These are phyloP conservation scores for Stramenopiles sp. DNA, from an alignment of 352 stramenopile species.

Conservation along the genomic window DNA sequence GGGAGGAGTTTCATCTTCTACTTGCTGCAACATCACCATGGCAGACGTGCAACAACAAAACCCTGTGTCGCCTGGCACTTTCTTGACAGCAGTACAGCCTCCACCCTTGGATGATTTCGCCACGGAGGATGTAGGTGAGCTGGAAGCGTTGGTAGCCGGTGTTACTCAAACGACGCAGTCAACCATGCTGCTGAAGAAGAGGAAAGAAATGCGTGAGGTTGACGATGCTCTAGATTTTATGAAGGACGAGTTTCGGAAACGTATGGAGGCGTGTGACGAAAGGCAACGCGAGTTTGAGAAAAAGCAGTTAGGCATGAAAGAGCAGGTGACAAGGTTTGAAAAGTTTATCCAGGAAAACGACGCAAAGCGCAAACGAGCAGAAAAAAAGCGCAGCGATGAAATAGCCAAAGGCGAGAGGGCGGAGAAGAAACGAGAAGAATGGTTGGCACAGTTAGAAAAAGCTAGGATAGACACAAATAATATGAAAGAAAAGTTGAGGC, in stretches of 20 bases:
- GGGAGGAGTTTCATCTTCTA: too few species aligned
- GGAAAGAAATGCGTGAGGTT: slow-evolving; percentile 73
- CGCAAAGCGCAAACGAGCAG: slow-evolving; percentile 54
- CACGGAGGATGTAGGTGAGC: too few species aligned
- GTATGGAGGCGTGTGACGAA: slow-evolving; percentile 59
- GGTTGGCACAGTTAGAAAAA: slow-evolving; percentile 44
- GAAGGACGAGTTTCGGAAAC: slow-evolving; percentile 65
- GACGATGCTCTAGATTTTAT: slow-evolving; percentile 70
- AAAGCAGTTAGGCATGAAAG: slow-evolving; percentile 67
- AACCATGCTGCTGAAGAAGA: slow-evolving; percentile 67
- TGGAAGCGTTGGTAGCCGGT: too few species aligned
- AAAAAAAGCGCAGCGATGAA: too few species aligned
- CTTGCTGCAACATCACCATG: too few species aligned
- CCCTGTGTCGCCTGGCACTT: too few species aligned
- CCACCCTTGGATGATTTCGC: too few species aligned
- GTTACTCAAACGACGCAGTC: slow-evolving; percentile 51
- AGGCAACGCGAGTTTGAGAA: slow-evolving; percentile 49
- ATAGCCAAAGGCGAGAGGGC: slow-evolving; percentile 49
- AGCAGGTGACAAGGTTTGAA: slow-evolving; percentile 64
- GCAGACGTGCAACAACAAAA: too few species aligned
- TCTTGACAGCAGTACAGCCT: too few species aligned
- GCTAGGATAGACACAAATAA: slow-evolving; percentile 38
- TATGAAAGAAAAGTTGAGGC: slow-evolving; percentile 44
- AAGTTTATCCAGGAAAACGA: slow-evolving; percentile 83
- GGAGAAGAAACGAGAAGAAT: slow-evolving; percentile 40